These are phyloP conservation scores for Phaffomyces opuntiae DNA, from an alignment of 805 yeast species.

Conservation along the genomic window DNA sequence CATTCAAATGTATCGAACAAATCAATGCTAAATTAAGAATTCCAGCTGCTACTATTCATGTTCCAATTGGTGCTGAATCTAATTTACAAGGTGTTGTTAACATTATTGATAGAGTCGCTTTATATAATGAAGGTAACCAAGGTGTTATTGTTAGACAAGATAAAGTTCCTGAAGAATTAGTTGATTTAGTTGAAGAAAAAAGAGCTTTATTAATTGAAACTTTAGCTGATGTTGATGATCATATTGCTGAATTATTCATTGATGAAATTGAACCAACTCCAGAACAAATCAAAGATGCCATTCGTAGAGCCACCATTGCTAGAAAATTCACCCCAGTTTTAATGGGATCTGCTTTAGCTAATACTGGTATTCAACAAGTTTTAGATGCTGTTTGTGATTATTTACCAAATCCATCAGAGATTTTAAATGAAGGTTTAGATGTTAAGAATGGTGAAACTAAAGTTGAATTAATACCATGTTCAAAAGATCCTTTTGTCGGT, in stretches of 20 bases:
- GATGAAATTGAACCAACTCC: conserved; percentile 85
- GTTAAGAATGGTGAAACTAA: conserved; percentile 55
- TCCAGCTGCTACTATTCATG: conserved; percentile 96
- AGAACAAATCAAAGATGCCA: conserved; percentile 80
- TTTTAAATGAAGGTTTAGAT: conserved; percentile 85
- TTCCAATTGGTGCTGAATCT: conserved; percentile 92
- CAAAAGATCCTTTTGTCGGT: conserved; percentile 80
- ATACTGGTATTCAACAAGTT: conserved; percentile 92
- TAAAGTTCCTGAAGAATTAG: conserved; percentile 73
- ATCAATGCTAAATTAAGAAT: conserved; percentile 79
- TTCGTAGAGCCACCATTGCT: conserved; percentile 91
- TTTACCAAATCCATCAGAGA: conserved; percentile 92
- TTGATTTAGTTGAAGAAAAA: conserved; percentile 82
- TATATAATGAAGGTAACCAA: conserved; percentile 83
- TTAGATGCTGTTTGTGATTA: conserved; percentile 94
- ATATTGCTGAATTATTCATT: conserved; percentile 85
- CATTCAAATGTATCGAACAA: conserved; percentile 92
- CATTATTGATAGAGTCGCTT: conserved; percentile 78
- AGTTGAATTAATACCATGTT: conserved; percentile 67
- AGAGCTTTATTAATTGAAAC: conserved; percentile 83
- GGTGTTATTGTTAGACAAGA: conserved; percentile 72
- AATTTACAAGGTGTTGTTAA: conserved; percentile 85
- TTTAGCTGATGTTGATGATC: conserved; percentile 96
- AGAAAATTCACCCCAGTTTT: conserved; percentile 98
- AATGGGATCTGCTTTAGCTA: conserved; percentile 98